Base-by-base conservation (phyloP, 1,284 basidiomycete genomes). In the Blastosporella zonata region DNA sequence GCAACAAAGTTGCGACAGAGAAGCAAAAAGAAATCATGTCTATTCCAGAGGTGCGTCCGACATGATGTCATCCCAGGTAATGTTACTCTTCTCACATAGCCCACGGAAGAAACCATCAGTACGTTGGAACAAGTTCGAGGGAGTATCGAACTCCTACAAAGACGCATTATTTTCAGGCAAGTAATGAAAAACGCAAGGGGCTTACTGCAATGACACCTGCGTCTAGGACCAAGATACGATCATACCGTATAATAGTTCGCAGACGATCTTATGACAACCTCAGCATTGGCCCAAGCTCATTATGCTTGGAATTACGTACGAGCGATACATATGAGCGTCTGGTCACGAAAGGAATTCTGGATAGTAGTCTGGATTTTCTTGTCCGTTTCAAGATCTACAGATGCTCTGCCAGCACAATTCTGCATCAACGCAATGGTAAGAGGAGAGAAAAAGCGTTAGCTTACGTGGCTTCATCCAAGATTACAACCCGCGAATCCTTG, bases 201-300 rank as follows among this genome's bases (percentile, higher is more conserved):
- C 78, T 49, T 51, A 82, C 82, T 28, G 76, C 81, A 46, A 92
- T 77, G 17, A 66, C 67, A 0, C 92, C 92, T 25, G 79, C 74
- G 55, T 89, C 82, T 58, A 95, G 65, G 0, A 84, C 81, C 28
- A 81, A 73, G 47, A 93, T 87, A 10, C 83, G 70, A 67, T 93
- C 89, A 62, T 91, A 93, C 0, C 77, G 77, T 46, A 93, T 74
- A 58, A 94, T 92, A 0, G 91, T 93, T 45, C 85, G 75, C 29
- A 92, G 69, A 25, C 85, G 79, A 66, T 83, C 81, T 83, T 54
- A 27, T 12, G 28, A 23, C 38, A 38, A 31, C 18, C 41, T 42
- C 28, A 43, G 27, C 17, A 21, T 23, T 13, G 27, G 23, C 34
- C 17, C 38, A 17, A 17, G 22, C 2, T 7, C 21, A 37, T 29